Conservation (phyloP, 495 filamentous ascomycete genomes). For the Aspergillus kassunensis region DNA sequence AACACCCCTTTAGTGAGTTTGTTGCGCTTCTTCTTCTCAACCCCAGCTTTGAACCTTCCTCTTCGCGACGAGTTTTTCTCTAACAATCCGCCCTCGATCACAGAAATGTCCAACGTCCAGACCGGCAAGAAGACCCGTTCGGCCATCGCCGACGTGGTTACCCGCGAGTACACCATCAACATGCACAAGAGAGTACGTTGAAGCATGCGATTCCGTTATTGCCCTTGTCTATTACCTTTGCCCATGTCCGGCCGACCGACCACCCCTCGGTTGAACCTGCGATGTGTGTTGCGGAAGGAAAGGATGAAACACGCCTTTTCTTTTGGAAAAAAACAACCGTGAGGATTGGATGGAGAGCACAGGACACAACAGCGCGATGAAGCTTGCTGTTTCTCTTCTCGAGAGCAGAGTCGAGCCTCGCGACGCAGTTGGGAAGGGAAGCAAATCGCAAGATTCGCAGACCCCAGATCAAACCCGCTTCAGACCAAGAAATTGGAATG, state of each 20-base stretch:
- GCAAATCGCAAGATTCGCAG: conserved; percentile 4
- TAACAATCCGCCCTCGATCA: conserved; percentile 19
- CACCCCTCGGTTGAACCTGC: conserved; percentile 1
- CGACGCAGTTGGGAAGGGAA: conserved; percentile 5
- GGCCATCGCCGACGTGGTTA: conserved; percentile 96
- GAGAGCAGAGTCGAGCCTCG: not conserved
- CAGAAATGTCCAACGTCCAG: conserved; percentile 68
- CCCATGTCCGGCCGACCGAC: conserved; percentile 2
- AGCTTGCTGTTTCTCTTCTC: not conserved
- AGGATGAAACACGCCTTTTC: conserved; percentile 21
- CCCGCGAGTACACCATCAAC: conserved; percentile 99
- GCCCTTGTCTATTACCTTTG: not conserved
- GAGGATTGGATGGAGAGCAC: conserved; percentile 27
- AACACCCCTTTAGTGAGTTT: conserved; percentile 40
- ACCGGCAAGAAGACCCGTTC: conserved; percentile 76
- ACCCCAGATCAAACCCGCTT: not conserved
- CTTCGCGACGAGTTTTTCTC: conserved; percentile 2
- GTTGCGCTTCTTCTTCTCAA: not conserved
- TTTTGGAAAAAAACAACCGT: conserved; percentile 21
- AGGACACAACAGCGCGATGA: not conserved
- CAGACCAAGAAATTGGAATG: not conserved
- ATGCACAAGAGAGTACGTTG: conserved; percentile 97
- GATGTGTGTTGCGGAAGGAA: conserved; percentile 15
- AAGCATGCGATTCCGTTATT: conserved; percentile 14
- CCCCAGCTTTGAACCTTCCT: not conserved